Base-by-base conservation (phyloP, 2,329 filamentous ascomycete species). In the Tympanopsis confertula region DNA sequence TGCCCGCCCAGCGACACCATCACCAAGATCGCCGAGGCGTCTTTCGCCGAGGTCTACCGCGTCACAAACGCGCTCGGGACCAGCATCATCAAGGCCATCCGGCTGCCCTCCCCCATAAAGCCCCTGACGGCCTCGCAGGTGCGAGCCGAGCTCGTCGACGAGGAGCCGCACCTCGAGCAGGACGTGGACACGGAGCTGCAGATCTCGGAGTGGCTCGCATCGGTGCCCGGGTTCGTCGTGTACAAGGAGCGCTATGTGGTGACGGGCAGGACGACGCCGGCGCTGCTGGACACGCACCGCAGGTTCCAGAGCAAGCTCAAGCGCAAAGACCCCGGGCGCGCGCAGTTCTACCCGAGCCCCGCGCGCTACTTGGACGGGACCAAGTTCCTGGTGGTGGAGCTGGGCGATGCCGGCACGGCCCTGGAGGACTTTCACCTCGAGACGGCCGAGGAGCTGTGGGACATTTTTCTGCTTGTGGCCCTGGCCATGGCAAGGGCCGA, bases 221-320 rank as follows among this genome's bases (percentile, higher is more conserved):
- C 76, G 42, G 69, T 80, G 12, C 74, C 75, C 0, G 76, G 76
- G 0, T 81, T 79, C 42, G 74, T 79, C 20, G 63, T 75, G 14
- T 80, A 79, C 58, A 81, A 80, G 52, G 74, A 78, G 49, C 63
- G 71, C 5, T 77, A 78, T 40, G 55, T 79, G 20, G 69, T 79
- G 1, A 58, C 65, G 45, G 76, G 76, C 0, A 69, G 67, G 42
- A 63, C 71, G 0, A 65, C 72, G 3, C 62, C 59, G 36, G 61
- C 62, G 13, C 54, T 80, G 19, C 58, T 76, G 2, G 66, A 74
- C 44, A 78, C 76, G n/a, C 74, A 77, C 43, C 71, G 75, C 46
- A 50, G 53, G 3, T 78, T 75, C 38, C 70, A 76, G 28, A 64
- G 63, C 41, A 65, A 62, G 40, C 55, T 65, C 50, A 75, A 70